phyloP scores from a whole-genome alignment of 805 yeast species.

The Candida manassasensis region DNA sequence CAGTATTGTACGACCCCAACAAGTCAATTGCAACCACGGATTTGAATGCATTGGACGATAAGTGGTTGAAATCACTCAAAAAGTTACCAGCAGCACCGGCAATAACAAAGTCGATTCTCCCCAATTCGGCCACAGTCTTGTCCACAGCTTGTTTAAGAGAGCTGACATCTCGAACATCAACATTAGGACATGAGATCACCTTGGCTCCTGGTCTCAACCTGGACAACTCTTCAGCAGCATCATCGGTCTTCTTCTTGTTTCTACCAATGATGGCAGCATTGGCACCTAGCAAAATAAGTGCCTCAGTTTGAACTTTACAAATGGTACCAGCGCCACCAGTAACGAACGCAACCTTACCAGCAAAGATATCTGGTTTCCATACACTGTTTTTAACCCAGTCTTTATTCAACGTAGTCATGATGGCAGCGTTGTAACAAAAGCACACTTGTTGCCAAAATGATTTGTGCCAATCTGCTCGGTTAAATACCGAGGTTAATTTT shows the following conservation, averaged over 20 bases:
- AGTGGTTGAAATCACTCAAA: slow-evolving; percentile 38
- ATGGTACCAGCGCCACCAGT: slow-evolving; percentile 97
- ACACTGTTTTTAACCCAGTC: slow-evolving; percentile 23
- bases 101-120: slow-evolving; percentile 40
- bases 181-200: slow-evolving; percentile 63
- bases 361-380: slow-evolving; percentile 61
- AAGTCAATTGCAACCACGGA: slow-evolving; percentile 36
- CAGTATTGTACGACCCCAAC: slow-evolving; percentile 39
- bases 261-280: slow-evolving; percentile 84
- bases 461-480: too few relatives aligned
- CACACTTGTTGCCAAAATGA: too few relatives aligned
- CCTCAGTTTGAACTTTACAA: slow-evolving; percentile 84
- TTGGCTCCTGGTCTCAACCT: slow-evolving; percentile 50
- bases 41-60: slow-evolving; percentile 39
- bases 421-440: too few relatives aligned
- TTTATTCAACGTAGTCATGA: slow-evolving; percentile 12
- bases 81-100: slow-evolving; percentile 45
- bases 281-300: slow-evolving; percentile 80
- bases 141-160: slow-evolving; percentile 60
- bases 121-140: slow-evolving; percentile 43
- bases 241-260: slow-evolving; percentile 55
- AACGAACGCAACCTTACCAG: slow-evolving; percentile 81
- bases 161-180: slow-evolving; percentile 71
- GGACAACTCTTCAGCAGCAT: slow-evolving; percentile 62
- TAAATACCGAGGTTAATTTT: too few relatives aligned